These are phyloP conservation scores for Stromatinia cepivora DNA, from an alignment of 2,329 filamentous ascomycete species.

Conservation along the genomic window DNA sequence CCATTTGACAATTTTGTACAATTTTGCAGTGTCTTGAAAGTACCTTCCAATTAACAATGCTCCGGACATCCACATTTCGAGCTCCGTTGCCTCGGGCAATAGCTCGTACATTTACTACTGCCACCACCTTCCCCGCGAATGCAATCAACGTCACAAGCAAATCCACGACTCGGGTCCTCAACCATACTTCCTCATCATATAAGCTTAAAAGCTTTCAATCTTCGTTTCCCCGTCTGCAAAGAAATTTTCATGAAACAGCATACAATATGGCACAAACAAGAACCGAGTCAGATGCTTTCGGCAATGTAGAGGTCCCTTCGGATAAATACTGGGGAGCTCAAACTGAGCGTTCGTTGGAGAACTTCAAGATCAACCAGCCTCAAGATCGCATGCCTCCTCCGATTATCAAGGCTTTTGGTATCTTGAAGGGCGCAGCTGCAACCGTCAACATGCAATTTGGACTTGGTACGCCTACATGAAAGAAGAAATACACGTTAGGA, in stretches of 20 bases:
- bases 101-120: constrained; percentile 16
- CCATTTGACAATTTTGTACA: not conserved
- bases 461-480: constrained; percentile 59
- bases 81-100: constrained; percentile 22
- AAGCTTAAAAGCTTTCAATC: constrained; percentile 13
- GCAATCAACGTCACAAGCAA: constrained; percentile 16
- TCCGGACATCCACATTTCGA: constrained; percentile 23
- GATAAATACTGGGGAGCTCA: constrained; percentile 99
- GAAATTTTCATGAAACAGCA: constrained; percentile 39
- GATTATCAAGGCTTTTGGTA: constrained; percentile 90
- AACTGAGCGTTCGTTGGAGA: constrained; percentile 92
- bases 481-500: constrained; percentile 18
- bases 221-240: constrained; percentile 29
- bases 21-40: constrained; percentile 4
- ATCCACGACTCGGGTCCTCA: constrained; percentile 20
- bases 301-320: constrained; percentile 85
- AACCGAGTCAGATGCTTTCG: constrained; percentile 96
- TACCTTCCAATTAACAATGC: constrained; percentile 15
- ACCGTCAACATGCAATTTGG: constrained; percentile 95
- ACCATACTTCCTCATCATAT: constrained; percentile 23
- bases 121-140: constrained; percentile 16
- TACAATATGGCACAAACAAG: constrained; percentile 56
- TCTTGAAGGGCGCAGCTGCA: constrained; percentile 94
- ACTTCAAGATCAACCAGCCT: constrained; percentile 99
- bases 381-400: constrained; percentile 97